Conservation (phyloP, 768 basidiomycete species). For the Amanita subjunquillea region DNA sequence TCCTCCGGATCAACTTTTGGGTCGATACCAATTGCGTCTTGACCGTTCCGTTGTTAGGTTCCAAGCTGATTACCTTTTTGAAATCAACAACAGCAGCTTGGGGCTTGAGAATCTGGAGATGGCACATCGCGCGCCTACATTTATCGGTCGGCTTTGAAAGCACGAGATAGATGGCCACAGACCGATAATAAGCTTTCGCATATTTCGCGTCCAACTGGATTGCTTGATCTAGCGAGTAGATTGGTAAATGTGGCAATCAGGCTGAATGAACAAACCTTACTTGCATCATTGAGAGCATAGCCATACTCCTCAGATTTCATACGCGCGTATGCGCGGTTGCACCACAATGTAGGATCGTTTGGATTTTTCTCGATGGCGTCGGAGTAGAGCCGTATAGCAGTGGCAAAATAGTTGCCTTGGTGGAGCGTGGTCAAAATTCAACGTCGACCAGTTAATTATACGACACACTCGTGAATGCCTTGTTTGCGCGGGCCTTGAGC, state of each 20-base stretch:
- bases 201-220: conserved; percentile 84
- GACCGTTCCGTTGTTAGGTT: conserved; percentile 79
- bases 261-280: conserved; percentile 34
- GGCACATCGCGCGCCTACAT: conserved; percentile 74
- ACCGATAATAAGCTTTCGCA: conserved; percentile 86
- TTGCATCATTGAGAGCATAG: conserved; percentile 80
- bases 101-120: conserved; percentile 83
- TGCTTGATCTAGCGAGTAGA: conserved; percentile 52
- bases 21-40: conserved; percentile 77
- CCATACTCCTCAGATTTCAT: conserved; percentile 93
- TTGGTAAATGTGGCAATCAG: not conserved
- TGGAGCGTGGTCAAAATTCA: conserved; percentile 3
- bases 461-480: conserved; percentile 63
- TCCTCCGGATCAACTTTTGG: conserved; percentile 81
- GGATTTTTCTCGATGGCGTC: conserved; percentile 85
- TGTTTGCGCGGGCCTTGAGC: conserved; percentile 83
- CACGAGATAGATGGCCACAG: conserved; percentile 11
- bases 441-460: not conserved
- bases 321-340: conserved; percentile 86
- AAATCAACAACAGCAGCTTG: conserved; percentile 83
- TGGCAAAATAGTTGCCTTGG: conserved; percentile 62
- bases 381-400: conserved; percentile 72
- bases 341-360: conserved; percentile 82
- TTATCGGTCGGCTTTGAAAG: not conserved
- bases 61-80: conserved; percentile 71